A percentile compares a stretch with the other conserved stretches of the same genome.
phyloP scores from a whole-genome alignment of 208 protist genomes.

The Crithidia thermophila region DNA sequence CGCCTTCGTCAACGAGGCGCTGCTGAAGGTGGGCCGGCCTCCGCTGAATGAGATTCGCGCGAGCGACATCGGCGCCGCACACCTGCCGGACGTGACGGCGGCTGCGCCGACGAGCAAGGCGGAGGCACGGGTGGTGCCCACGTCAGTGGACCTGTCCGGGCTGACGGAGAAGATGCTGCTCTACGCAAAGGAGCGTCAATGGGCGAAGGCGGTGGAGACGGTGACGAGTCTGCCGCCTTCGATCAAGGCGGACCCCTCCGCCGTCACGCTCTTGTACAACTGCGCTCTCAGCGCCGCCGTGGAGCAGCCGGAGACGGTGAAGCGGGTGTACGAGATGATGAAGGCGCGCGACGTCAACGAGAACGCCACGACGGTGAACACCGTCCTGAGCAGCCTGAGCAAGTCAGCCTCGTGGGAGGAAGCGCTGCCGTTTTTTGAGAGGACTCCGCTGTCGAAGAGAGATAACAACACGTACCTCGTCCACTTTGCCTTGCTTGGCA shows the following conservation, averaged over 20 bases:
- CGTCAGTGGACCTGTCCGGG: constrained; percentile 34
- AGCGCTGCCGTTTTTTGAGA: constrained; percentile 63
- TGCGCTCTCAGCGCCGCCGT: constrained; percentile 82
- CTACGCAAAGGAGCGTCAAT: constrained; percentile 81
- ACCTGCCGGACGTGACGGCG: background rate
- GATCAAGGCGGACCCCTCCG: constrained; percentile 40
- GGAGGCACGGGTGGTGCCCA: background rate
- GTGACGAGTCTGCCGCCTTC: constrained; percentile 35
- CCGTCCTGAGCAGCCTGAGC: constrained; percentile 74
- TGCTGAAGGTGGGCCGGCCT: constrained; percentile 45
- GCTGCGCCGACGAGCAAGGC: background rate
- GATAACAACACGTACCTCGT: constrained; percentile 85
- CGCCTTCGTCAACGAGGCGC: constrained; percentile 81
- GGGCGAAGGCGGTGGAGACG: constrained; percentile 60
- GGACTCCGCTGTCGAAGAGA: constrained; percentile 29
- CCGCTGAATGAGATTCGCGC: constrained; percentile 49
- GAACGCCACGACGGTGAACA: constrained; percentile 86
- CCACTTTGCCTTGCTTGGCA: constrained; percentile 75
- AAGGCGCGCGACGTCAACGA: constrained; percentile 35
- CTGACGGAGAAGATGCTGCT: constrained; percentile 82
- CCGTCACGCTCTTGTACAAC: constrained; percentile 89
- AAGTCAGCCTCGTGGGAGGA: constrained; percentile 57
- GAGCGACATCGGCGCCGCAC: constrained; percentile 42
- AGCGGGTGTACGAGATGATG: constrained; percentile 58
- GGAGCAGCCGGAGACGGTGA: constrained; percentile 56